These are phyloP conservation scores for Alloteropsis semialata DNA, from an alignment of 176 grass and related monocot genomes.

Conservation along the genomic window DNA sequence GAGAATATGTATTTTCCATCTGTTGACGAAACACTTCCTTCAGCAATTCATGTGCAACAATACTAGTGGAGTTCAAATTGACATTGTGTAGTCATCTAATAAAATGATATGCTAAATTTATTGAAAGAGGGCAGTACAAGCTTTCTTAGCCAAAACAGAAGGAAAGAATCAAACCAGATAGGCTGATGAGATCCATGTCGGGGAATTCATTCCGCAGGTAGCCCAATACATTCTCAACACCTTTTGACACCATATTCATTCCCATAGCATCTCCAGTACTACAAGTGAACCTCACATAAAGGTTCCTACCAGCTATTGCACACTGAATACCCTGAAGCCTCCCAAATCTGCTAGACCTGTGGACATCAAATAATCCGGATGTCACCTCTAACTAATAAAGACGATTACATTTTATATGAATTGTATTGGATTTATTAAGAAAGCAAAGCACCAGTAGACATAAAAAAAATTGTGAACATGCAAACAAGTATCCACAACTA, in stretches of 20 bases:
- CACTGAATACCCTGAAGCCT: conserved; percentile 65
- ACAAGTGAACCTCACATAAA: conserved; percentile 69
- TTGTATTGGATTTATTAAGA: background rate
- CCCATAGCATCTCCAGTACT: conserved; percentile 92
- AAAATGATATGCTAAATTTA: conserved; percentile 14
- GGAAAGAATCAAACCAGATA: conserved; percentile 61
- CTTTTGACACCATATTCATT: conserved; percentile 93
- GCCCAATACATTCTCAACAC: conserved; percentile 75
- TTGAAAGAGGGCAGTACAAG: background rate
- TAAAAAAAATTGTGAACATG: background rate
- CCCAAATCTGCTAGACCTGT: conserved; percentile 80
- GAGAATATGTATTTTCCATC: background rate
- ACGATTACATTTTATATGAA: background rate
- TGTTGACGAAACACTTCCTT: background rate
- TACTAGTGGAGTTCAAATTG: background rate
- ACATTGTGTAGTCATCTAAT: background rate
- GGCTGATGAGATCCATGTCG: conserved; percentile 75
- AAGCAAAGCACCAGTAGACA: background rate
- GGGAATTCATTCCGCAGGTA: conserved; percentile 59
- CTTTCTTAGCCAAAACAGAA: conserved; percentile 13
- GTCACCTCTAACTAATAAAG: conserved; percentile 10
- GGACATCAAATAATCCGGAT: conserved; percentile 6
- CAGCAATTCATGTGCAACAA: background rate
- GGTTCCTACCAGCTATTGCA: conserved; percentile 77
- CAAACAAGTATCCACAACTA: background rate